phyloP scores from a whole-genome alignment of 1,284 basidiomycete genomes.

The Sporisorium exsertum region DNA sequence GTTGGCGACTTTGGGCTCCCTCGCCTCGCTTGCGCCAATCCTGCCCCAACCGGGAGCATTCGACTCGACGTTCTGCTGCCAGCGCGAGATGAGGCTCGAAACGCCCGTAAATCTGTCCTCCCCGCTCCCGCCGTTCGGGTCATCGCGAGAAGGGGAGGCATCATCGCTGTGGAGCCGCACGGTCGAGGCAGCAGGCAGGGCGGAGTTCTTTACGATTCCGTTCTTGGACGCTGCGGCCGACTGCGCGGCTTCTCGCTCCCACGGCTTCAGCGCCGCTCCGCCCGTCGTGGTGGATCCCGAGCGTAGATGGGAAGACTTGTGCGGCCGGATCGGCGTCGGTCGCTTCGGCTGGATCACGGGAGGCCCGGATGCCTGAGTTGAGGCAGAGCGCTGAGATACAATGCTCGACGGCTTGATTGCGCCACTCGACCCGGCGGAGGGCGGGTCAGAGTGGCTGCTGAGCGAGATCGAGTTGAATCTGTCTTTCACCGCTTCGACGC shows the following conservation, averaged over 20 bases:
- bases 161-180: not conserved
- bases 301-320: constrained; percentile 14
- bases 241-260: constrained; percentile 56
- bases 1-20: constrained; percentile 18
- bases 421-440: not conserved
- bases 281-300: not conserved
- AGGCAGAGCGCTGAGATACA: constrained; percentile 1
- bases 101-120: constrained; percentile 48
- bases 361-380: not conserved
- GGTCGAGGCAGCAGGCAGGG: constrained; percentile 18
- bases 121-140: not conserved
- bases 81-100: constrained; percentile 34
- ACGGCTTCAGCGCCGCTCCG: constrained; percentile 42
- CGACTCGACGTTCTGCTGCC: constrained; percentile 51
- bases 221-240: constrained; percentile 23
- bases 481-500: constrained; percentile 9
- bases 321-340: constrained; percentile 32
- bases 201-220: constrained; percentile 23
- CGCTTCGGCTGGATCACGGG: constrained; percentile 31
- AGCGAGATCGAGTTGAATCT: constrained; percentile 6
- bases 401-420: constrained; percentile 2
- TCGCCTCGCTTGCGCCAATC: constrained; percentile 14
- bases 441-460: not conserved
- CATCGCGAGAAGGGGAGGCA: too few relatives aligned
- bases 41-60: constrained; percentile 57